Base-by-base conservation (phyloP, 345 rosid genomes). In the Arabis alpina region DNA sequence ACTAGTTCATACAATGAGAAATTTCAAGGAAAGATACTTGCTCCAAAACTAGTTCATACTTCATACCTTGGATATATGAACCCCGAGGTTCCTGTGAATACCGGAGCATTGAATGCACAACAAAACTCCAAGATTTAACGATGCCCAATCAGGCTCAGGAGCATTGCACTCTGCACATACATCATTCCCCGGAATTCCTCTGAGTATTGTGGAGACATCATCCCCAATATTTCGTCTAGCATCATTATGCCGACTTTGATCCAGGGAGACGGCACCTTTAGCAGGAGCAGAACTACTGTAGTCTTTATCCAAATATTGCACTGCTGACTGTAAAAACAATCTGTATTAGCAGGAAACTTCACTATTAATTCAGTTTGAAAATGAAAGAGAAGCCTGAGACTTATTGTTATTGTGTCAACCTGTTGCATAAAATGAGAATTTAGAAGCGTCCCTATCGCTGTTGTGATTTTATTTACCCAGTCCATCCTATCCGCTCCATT, bases 81-180 rank as follows among this genome's bases (percentile, higher is more conserved):
- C 98, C 10, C 97, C 98, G 34, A 93, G 95, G 82, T 90, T 93
- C 66, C 98, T 85, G 70, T 90, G 98, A 64, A 90, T 88, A 58
- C 98, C 97, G 63, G 98, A 93, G 82, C 97, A 93, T 69, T 90
- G 90, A 50, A 90, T 93, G 80, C 98, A 93, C 72, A 93, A 67
- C 56, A 93, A 77, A 58, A 90, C 78, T 55, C 96, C 97, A 76
- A 93, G 97, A 83, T 93, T 93, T 37, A 93, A 87, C 3, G 97
- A 90, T 43, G 96, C 98, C 98, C 98, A 93, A 70, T 88, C 93
- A 16, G 98, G 97, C 19, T 84, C 87, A 59, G 83, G 81, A 68
- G 93, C 79, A 79, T 83, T 70, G 79, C 98, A 92, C 74, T 92
- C 96, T 70, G 90, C 98, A 81, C 98, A 92, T 62, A 79, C 71